Conservation (phyloP, 2,329 filamentous ascomycete genomes). For the Penicillium sp. region DNA sequence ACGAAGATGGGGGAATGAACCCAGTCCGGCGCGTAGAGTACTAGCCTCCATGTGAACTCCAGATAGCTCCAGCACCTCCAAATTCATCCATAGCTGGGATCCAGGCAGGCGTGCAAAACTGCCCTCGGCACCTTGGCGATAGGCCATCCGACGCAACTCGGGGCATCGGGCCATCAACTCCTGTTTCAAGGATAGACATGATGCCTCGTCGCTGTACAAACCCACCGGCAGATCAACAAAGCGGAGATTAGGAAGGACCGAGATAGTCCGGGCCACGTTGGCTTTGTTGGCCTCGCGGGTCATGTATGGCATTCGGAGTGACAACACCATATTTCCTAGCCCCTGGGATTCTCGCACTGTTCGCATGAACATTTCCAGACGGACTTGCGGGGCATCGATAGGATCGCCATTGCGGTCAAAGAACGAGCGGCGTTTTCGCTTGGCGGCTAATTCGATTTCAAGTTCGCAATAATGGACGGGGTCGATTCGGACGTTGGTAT, state of each 20-base stretch:
- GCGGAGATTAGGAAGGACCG: constrained; percentile 77
- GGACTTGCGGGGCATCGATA: constrained; percentile 73
- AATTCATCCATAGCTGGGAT: constrained; percentile 47
- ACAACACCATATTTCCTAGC: constrained; percentile 69
- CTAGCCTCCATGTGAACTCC: constrained; percentile 39
- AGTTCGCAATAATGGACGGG: constrained; percentile 90
- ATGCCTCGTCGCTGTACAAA: constrained; percentile 76
- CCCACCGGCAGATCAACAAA: constrained; percentile 91
- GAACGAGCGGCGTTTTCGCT: constrained; percentile 70
- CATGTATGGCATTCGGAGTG: constrained; percentile 92
- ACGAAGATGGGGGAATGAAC: constrained; percentile 64
- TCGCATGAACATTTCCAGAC: constrained; percentile 75
- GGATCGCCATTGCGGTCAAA: constrained; percentile 76
- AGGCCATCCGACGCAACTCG: constrained; percentile 86
- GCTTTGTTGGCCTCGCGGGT: constrained; percentile 81
- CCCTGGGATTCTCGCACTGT: constrained; percentile 75
- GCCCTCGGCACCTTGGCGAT: constrained; percentile 73
- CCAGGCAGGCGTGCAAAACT: constrained; percentile 69
- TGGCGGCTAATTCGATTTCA: constrained; percentile 77
- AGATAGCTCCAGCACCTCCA: constrained; percentile 45
- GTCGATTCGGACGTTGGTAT: constrained; percentile 88
- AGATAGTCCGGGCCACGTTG: constrained; percentile 80
- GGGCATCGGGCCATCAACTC: constrained; percentile 82
- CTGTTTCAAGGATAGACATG: constrained; percentile 72
- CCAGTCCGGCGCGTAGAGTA: constrained; percentile 67